These are phyloP conservation scores for Aspergillus felis DNA, from an alignment of 2,329 filamentous ascomycete species.

Conservation along the genomic window DNA sequence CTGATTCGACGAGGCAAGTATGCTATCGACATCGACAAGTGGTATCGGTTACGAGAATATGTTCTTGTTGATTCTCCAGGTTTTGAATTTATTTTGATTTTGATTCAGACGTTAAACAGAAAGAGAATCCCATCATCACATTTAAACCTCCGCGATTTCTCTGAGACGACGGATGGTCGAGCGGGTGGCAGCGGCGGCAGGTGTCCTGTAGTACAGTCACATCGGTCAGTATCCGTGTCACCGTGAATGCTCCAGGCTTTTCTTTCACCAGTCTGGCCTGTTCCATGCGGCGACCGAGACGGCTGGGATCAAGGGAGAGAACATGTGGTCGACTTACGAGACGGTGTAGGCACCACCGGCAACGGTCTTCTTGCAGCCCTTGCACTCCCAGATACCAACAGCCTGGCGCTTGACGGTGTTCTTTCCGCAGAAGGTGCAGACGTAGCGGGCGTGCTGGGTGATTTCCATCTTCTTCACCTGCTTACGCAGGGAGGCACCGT, in stretches of 20 bases:
- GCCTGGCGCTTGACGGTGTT: conserved; percentile 84
- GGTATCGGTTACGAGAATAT: conserved; percentile 20
- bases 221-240: conserved; percentile 14
- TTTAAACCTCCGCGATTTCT: conserved; percentile 86
- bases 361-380: conserved; percentile 87
- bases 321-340: conserved; percentile 66
- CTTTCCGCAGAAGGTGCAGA: conserved; percentile 99
- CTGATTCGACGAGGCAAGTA: conserved; percentile 11
- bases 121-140: conserved; percentile 33
- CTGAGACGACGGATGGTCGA: conserved; percentile 95
- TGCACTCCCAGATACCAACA: conserved; percentile 97
- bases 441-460: conserved; percentile 94
- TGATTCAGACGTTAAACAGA: conserved; percentile 35
- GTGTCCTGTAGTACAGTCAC: conserved; percentile 58
- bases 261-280: not conserved
- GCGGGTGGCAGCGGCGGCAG: conserved; percentile 88
- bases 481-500: conserved; percentile 99
- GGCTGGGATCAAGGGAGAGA: not conserved
- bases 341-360: conserved; percentile 93
- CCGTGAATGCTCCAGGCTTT: not conserved
- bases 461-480: conserved; percentile 99
- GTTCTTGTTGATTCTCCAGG: conserved; percentile 23
- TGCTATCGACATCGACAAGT: conserved; percentile 19
- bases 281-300: not conserved
- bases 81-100: conserved; percentile 36